phyloP scores from a whole-genome alignment of 805 yeast genomes.

The Candida taoyuanica region DNA sequence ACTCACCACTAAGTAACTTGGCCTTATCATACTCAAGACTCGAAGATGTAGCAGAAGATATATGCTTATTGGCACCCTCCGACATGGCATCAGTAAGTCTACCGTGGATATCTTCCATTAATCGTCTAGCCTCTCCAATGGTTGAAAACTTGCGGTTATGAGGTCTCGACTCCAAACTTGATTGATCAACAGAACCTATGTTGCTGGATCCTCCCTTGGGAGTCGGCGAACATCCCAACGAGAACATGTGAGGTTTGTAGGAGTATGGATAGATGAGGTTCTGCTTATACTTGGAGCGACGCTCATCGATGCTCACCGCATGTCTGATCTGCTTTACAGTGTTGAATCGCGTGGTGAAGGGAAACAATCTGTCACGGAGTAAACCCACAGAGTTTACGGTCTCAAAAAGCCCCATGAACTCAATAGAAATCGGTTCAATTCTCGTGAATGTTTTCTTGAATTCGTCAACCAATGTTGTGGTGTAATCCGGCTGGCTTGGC shows the following conservation, averaged over 20 bases:
- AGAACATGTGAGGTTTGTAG: conserved; percentile 31
- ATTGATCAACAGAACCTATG: not conserved
- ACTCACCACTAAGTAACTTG: conserved; percentile 28
- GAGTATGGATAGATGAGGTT: conserved; percentile 45
- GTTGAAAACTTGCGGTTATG: too few relatives aligned
- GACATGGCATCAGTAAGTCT: conserved; percentile 2
- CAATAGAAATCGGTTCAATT: conserved; percentile 36
- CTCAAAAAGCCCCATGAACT: conserved; percentile 67
- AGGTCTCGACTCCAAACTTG: not conserved
- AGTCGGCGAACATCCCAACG: conserved; percentile 10
- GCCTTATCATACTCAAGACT: conserved; percentile 24
- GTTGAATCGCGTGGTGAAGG: conserved; percentile 46
- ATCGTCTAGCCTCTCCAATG: conserved; percentile 16
- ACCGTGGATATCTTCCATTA: conserved; percentile 16
- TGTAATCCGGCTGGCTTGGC: conserved; percentile 41
- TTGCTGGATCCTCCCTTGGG: not conserved
- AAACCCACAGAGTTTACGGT: conserved; percentile 65
- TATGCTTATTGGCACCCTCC: not conserved
- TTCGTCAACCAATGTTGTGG: conserved; percentile 45
- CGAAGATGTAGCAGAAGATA: conserved; percentile 6
- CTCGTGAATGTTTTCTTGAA: conserved; percentile 53
- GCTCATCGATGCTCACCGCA: conserved; percentile 63
- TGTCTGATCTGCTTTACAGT: conserved; percentile 59
- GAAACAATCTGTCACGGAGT: conserved; percentile 52
- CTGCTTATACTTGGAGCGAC: conserved; percentile 59